Base-by-base conservation (phyloP, 345 rosid species). In the Gossypium longicalyx region DNA sequence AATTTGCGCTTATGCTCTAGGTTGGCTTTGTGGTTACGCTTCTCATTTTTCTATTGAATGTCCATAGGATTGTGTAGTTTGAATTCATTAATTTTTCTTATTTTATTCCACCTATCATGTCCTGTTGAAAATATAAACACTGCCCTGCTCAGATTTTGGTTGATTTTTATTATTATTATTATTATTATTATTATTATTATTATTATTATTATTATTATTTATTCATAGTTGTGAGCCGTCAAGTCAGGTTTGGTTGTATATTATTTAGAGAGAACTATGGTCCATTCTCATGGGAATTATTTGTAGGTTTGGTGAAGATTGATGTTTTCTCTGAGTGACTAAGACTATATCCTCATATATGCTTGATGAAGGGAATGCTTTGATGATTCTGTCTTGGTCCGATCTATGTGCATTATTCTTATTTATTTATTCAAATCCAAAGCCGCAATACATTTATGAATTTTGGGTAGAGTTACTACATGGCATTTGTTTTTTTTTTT, bases 41-140 rank as follows among this genome's bases (percentile, higher is more conserved):
- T 25, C 2, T 20, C n/a, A 17, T 63, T 62, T 29, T 29, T 61
- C 11, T 63, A 43, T 34, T 34, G 10, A 19, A 19, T 65, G 44
- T 20, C 11, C 34, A 2, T 23, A 47, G 2, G 43, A 5, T 66
- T 56, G 44, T 17, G 8, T 22, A 70, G 54, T 19, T 53, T 59
- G 29, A 52, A 12, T 12, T 12, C 8, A 5, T 19, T n/a, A 17
- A 27, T 27, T 76, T 29, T 43, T n/a, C n/a, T 38, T 67, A 12
- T 51, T 22, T 4, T 41, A 16, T 59, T 72, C 22, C 8, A 16
- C 41, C 29, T 61, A 12, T 63, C 27, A 25, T 66, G 57, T 62
- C 20, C 44, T 20, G 65, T 65, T 34, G 23, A 22, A 73, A 73
- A 67, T 56, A 16, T 76, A 27, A 45, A 67, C 58, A 38, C 51